A percentile compares a stretch with the other conserved stretches of the same genome.
These are phyloP conservation scores for Phytophthora syringae DNA, from an alignment of 352 stramenopile genomes.

Conservation along the genomic window DNA sequence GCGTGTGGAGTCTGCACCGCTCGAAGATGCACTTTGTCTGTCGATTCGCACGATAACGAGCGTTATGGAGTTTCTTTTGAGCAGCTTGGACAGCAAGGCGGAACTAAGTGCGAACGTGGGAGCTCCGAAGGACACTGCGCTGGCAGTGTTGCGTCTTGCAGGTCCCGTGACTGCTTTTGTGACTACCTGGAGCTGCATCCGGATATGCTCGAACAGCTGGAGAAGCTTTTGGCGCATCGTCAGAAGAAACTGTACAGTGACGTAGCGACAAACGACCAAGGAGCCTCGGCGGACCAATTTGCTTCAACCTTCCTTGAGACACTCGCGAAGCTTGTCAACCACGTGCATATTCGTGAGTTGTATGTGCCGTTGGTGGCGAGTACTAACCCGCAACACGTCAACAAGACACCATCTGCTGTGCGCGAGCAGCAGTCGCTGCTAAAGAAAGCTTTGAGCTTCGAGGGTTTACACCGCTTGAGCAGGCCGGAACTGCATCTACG, in stretches of 20 bases:
- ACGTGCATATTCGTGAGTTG: slow-evolving; percentile 48
- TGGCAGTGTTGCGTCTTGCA: slow-evolving; percentile 45
- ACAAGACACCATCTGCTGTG: slow-evolving; percentile 31
- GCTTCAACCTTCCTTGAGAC: slow-evolving; percentile 50
- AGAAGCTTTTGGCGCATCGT: slow-evolving; percentile 35
- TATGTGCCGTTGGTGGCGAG: slow-evolving; percentile 40
- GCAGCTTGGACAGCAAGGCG: slow-evolving; percentile 36
- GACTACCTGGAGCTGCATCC: slow-evolving; percentile 68
- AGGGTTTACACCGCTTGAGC: slow-evolving; percentile 65
- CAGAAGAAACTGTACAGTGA: slow-evolving; percentile 39
- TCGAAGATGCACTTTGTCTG: slow-evolving; percentile 65
- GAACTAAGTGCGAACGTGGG: slow-evolving; percentile 22
- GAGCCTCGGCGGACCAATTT: slow-evolving; percentile 30
- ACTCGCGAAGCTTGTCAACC: slow-evolving; percentile 66
- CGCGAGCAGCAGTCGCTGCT: slow-evolving; percentile 55
- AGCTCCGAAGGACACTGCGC: slow-evolving; percentile 26
- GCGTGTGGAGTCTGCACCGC: slow-evolving; percentile 18
- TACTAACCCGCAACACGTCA: slow-evolving; percentile 8
- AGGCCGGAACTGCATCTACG: slow-evolving; percentile 10
- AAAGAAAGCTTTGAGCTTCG: slow-evolving; percentile 81
- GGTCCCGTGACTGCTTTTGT: slow-evolving; percentile 65
- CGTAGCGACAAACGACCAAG: slow-evolving; percentile 28
- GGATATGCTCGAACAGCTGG: slow-evolving; percentile 50
- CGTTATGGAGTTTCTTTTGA: slow-evolving; percentile 61
- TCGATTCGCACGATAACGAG: slow-evolving; percentile 47